Evolutionary conservation across 495 filamentous ascomycete genomes (phyloP), one percentile per base, ranked within the genome.

Genomic region (Penicillium manginii): DNA sequence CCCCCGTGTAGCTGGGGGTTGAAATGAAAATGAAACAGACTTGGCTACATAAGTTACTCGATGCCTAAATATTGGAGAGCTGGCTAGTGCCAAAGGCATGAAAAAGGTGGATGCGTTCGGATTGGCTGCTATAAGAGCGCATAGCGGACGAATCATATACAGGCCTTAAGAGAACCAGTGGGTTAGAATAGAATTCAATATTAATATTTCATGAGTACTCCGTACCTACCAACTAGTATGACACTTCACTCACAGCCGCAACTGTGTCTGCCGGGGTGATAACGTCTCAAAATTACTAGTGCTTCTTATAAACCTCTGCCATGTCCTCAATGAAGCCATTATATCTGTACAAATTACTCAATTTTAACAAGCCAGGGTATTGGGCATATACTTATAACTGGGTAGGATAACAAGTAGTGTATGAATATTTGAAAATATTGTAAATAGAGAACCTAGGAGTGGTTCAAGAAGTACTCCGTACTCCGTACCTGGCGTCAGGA

Each of bases 41-140:
- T 14, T 18, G 40, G 40, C 15, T 19, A 17, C 2, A 39, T 39
- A n/a, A n/a, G 12, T 39, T 39, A 12, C 35, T 37, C 11, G 31
- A 11, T 33, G 14, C 40, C 40, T 43, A 43, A 43, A 18, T 43
- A 19, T 43, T 17, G 15, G n/a, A 9, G 17, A 17, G 17, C 17
- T 43, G 15, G 4, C 40, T n/a, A 43, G 40, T 17, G 40, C 40
- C 15, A 43, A 18, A 17, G 40, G 40, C n/a, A 17, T 43, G 8
- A 10, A 43, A 17, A 18, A 19, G 40, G n/a, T 6, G 17, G 4
- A 43, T 17, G 4, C 1, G 26, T 21, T 33, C 10, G 49, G 22
- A 52, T 58, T 58, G 49, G 55, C 48, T 58, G 8, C 17, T 43
- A 17, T 52, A 58, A 52, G 55, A 39, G 33, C 37, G 48, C 37